Base-by-base conservation (phyloP, 768 basidiomycete species). In the Suillus plorans region DNA sequence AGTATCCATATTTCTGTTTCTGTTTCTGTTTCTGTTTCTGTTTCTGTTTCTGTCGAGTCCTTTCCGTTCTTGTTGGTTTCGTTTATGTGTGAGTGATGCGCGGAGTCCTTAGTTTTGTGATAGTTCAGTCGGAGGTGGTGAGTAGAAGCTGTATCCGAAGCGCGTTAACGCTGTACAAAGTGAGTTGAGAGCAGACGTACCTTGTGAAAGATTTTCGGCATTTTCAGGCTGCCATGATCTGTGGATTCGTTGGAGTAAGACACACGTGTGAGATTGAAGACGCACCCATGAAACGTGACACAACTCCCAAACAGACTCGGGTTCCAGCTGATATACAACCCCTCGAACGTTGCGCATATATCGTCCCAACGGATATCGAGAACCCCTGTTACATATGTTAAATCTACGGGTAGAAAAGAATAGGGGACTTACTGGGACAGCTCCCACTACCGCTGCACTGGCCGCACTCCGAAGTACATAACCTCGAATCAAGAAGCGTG, bases 251-350 rank as follows among this genome's bases (percentile, higher is more conserved):
- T 41, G 57, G 22, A 20, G 7, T 5, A 47, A 12, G n/a, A 4
- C 9, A n/a, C 10, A n/a, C 5, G 5, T 12, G 47, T 22, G n/a
- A 1, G 12, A 50, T 28, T 13, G 63, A n/a, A 47, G 64, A 73
- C 84, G 56, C 63, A 91, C 94, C 90, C 89, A 65, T 97, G 94
- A 66, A 92, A 85, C 18, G 69, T 77, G 31, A 86, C 68, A 2
- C 67, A 66, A 36, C 81, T 75, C 3, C 78, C 67, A 77, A 93
- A 91, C 3, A 85, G 78, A 0, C 58, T 68, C 0, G 95, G 92
- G 73, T 95, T 83, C 97, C 97, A 99, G 72, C 91, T 97, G 42
- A 92, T 73, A 75, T 95, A 94, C 45, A 97, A 75, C 2, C 90
- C 86, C 42, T 93, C 88, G 67, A 98, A 98, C 0, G 85, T 76